Evolutionary conservation across 176 grass and related monocot genomes (phyloP).

Genomic region (Rhynchospora tenuis): DNA sequence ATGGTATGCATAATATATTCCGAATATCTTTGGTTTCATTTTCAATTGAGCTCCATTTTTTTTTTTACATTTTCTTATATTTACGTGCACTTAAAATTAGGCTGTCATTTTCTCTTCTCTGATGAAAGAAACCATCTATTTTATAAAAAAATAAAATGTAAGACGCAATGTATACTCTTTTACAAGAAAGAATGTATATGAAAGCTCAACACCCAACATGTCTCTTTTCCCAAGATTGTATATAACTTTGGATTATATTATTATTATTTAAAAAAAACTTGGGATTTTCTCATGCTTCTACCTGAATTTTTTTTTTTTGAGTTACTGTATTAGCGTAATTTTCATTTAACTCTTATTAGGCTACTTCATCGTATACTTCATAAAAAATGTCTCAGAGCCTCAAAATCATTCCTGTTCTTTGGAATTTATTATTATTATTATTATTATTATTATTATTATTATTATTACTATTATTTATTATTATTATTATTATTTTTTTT

Average conservation of each 20-base stretch:
- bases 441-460: too few relatives aligned
- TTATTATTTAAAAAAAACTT: neutral
- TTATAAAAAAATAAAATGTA: neutral
- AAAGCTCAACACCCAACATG: neutral
- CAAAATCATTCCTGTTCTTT: too few relatives aligned
- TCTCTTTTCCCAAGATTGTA: neutral
- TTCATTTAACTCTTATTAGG: too few relatives aligned
- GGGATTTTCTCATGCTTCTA: neutral
- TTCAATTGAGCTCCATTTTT: neutral
- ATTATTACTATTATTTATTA: too few relatives aligned
- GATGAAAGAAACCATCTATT: too few relatives aligned
- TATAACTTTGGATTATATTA: neutral
- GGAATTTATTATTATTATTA: too few relatives aligned
- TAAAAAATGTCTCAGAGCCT: too few relatives aligned
- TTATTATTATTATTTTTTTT: too few relatives aligned
- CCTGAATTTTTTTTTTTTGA: too few relatives aligned
- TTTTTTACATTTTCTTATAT: neutral
- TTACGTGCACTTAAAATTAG: neutral
- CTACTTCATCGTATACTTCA: too few relatives aligned
- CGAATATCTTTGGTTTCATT: neutral
- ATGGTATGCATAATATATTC: neutral
- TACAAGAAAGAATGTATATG: neutral
- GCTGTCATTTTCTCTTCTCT: neutral
- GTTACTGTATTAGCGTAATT: too few relatives aligned
- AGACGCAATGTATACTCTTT: neutral